phyloP scores from a whole-genome alignment of 495 filamentous ascomycete species.

The Rhizodiscina lignyota region DNA sequence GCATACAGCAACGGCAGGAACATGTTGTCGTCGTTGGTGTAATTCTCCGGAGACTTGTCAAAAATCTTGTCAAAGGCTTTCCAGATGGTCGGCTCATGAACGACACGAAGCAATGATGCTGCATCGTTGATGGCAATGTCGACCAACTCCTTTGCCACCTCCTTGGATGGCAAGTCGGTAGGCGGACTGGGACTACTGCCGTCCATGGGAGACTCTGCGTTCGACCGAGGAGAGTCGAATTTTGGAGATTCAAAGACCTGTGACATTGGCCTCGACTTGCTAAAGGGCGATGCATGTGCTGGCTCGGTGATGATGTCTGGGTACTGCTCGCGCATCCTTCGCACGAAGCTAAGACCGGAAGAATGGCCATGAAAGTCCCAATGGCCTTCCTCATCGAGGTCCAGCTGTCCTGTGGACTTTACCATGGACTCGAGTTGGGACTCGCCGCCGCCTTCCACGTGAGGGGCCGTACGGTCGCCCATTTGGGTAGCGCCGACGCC shows the following conservation, averaged over 20 bases:
- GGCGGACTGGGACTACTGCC: slow-evolving; percentile 6
- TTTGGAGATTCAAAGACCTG: slow-evolving; percentile 58
- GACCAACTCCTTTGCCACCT: slow-evolving; percentile 50
- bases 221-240: slow-evolving; percentile 56
- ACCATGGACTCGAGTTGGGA: slow-evolving; percentile 89
- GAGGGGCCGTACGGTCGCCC: slow-evolving; percentile 1
- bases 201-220: slow-evolving; percentile 43
- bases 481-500: slow-evolving; percentile 1
- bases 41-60: slow-evolving; percentile 48
- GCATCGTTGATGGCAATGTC: slow-evolving; percentile 69
- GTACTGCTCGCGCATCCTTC: slow-evolving; percentile 72
- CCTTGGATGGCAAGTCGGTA: slow-evolving; percentile 44
- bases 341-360: slow-evolving; percentile 75
- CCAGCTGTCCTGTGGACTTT: slow-evolving; percentile 70
- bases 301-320: slow-evolving; percentile 34
- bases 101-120: slow-evolving; percentile 63
- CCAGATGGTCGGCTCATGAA: slow-evolving; percentile 81
- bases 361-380: slow-evolving; percentile 94
- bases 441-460: slow-evolving; percentile 36
- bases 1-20: slow-evolving; percentile 76
- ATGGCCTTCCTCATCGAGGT: slow-evolving; percentile 78
- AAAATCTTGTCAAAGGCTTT: slow-evolving; percentile 65
- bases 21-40: slow-evolving; percentile 54
- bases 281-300: slow-evolving; percentile 18
- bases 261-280: slow-evolving; percentile 23